These are phyloP conservation scores for Physcomitrium patens DNA, from an alignment of 225 moss, liverwort and hornwort species.

Conservation along the genomic window DNA sequence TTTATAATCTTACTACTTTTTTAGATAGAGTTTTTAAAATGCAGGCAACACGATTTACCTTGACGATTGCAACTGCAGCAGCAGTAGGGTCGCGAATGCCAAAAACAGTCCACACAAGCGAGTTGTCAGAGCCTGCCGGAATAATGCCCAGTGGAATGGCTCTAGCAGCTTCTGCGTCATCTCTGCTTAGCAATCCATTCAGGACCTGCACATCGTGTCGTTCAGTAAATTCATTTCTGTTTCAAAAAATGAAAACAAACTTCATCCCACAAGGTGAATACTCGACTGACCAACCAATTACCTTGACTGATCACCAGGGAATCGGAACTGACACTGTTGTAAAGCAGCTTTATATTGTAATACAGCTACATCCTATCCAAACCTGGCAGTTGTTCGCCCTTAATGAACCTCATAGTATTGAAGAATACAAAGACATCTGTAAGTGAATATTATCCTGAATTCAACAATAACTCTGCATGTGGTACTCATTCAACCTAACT, in stretches of 20 bases:
- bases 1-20: too few species aligned
- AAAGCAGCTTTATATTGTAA: neutral
- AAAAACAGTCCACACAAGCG: constrained; percentile 70
- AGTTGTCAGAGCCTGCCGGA: constrained; percentile 79
- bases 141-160: constrained; percentile 68
- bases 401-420: too few species aligned
- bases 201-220: constrained; percentile 47
- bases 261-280: neutral
- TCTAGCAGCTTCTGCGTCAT: constrained; percentile 64
- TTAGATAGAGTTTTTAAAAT: neutral
- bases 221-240: neutral
- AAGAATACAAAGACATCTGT: too few species aligned
- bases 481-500: too few species aligned
- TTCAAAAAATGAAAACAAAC: neutral
- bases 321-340: neutral
- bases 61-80: constrained; percentile 70
- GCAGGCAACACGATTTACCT: constrained; percentile 36
- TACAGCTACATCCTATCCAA: too few species aligned
- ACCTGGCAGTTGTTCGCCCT: too few species aligned
- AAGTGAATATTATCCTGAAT: too few species aligned
- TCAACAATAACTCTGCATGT: too few species aligned
- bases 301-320: neutral
- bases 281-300: neutral
- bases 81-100: constrained; percentile 61
- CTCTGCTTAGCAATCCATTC: constrained; percentile 68